Conservation (phyloP, 1,139 yeast species). For the Kodamaea plutei region DNA sequence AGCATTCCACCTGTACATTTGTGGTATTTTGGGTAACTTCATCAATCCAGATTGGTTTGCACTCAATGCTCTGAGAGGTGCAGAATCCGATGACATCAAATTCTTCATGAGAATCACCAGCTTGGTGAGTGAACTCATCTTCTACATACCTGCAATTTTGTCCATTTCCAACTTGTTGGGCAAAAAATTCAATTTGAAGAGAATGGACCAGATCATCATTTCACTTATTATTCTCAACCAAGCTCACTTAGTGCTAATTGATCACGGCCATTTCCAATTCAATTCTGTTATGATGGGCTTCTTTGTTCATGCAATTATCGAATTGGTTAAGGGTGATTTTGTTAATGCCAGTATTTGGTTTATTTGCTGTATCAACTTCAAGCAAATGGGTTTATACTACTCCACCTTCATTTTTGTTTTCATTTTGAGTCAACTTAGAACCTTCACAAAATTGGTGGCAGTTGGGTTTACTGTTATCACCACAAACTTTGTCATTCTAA, state of each 20-base stretch:
- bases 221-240: slow-evolving; percentile 74
- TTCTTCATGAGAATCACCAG: slow-evolving; percentile 83
- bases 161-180: slow-evolving; percentile 67
- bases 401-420: slow-evolving; percentile 85
- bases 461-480: slow-evolving; percentile 61
- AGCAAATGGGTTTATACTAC: slow-evolving; percentile 94
- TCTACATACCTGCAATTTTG: slow-evolving; percentile 79
- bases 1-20: slow-evolving; percentile 82
- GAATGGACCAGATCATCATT: slow-evolving; percentile 74
- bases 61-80: slow-evolving; percentile 67
- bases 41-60: slow-evolving; percentile 74
- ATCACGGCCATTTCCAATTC: slow-evolving; percentile 96
- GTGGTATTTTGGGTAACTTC: slow-evolving; percentile 68
- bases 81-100: slow-evolving; percentile 62
- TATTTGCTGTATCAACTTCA: slow-evolving; percentile 73
- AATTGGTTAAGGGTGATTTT: slow-evolving; percentile 60
- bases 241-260: slow-evolving; percentile 79
- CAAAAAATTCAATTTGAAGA: slow-evolving; percentile 45
- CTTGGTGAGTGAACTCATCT: slow-evolving; percentile 64
- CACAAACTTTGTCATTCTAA: slow-evolving; percentile 49
- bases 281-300: slow-evolving; percentile 93
- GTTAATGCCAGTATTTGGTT: slow-evolving; percentile 76
- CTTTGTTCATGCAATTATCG: slow-evolving; percentile 62
- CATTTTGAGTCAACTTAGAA: slow-evolving; percentile 35
- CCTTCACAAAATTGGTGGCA: slow-evolving; percentile 48